These are phyloP conservation scores for Nothopassalora personata DNA, from an alignment of 2,329 filamentous ascomycete genomes.

Conservation along the genomic window DNA sequence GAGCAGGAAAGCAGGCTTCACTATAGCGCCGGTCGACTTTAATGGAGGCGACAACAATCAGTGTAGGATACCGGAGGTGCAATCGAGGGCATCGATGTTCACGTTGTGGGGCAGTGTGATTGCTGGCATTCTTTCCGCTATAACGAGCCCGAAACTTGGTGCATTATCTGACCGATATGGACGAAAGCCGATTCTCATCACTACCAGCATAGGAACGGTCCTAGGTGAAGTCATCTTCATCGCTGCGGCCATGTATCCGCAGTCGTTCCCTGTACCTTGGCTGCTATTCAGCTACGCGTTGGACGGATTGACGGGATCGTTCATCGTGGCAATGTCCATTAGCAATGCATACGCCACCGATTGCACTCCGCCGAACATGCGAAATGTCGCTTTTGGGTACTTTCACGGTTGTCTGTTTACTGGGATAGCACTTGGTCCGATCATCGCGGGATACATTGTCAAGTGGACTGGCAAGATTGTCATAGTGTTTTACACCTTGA, in stretches of 20 bases:
- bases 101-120: conserved; percentile 69
- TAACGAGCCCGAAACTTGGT: conserved; percentile 77
- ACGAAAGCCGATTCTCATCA: conserved; percentile 65
- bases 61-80: conserved; percentile 74
- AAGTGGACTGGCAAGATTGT: conserved; percentile 68
- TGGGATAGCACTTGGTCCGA: conserved; percentile 82
- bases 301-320: conserved; percentile 83
- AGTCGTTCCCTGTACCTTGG: conserved; percentile 69
- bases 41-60: conserved; percentile 65
- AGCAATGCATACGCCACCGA: conserved; percentile 85
- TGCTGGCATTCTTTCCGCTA: conserved; percentile 69
- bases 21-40: conserved; percentile 59
- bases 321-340: conserved; percentile 74
- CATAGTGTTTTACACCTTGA: conserved; percentile 75
- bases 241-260: conserved; percentile 68
- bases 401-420: conserved; percentile 84
- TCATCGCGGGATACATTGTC: conserved; percentile 74
- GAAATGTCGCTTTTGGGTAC: conserved; percentile 80
- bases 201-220: conserved; percentile 70
- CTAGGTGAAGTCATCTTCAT: conserved; percentile 71
- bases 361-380: conserved; percentile 72
- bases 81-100: conserved; percentile 71
- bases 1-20: conserved; percentile 53
- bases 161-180: conserved; percentile 83
- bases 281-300: conserved; percentile 69